A percentile compares a stretch with the other conserved stretches of the same genome.
Evolutionary conservation across 176 grass and related monocot genomes (phyloP).

Genomic region (Zoysia japonica): DNA sequence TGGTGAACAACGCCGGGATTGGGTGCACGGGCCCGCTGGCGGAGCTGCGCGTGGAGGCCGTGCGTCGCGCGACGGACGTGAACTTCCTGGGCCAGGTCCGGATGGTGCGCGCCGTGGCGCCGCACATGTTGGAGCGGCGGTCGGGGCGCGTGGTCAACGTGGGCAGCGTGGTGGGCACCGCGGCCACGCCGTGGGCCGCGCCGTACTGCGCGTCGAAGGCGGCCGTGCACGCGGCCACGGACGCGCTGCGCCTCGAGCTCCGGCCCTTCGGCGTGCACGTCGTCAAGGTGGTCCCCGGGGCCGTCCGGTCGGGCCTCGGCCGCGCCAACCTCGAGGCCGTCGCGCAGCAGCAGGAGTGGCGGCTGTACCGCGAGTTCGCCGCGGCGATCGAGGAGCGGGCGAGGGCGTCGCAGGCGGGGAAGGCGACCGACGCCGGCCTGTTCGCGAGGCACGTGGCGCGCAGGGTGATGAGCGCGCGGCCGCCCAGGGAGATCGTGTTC

Average conservation of each 20-base stretch:
- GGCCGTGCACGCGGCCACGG: constrained; percentile 61
- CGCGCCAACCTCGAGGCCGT: constrained; percentile 16
- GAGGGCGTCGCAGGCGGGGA: constrained; percentile 31
- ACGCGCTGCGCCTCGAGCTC: constrained; percentile 58
- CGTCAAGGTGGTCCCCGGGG: constrained; percentile 56
- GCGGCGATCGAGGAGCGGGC: constrained; percentile 45
- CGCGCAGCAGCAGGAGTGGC: background rate
- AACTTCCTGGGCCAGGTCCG: constrained; percentile 59
- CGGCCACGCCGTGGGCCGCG: constrained; percentile 52
- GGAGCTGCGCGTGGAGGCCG: constrained; percentile 34
- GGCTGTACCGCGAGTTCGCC: constrained; percentile 27
- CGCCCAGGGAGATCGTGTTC: constrained; percentile 42
- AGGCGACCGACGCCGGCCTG: constrained; percentile 1
- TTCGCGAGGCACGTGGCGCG: constrained; percentile 36
- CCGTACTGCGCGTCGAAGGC: constrained; percentile 65
- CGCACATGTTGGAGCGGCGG: constrained; percentile 29
- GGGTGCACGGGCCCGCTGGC: constrained; percentile 63
- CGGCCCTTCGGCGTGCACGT: constrained; percentile 58
- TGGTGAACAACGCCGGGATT: constrained; percentile 67
- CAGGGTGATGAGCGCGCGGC: constrained; percentile 30
- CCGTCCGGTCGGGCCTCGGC: constrained; percentile 39
- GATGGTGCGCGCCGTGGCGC: constrained; percentile 45
- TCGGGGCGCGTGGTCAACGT: constrained; percentile 59
- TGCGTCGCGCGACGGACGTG: constrained; percentile 46
- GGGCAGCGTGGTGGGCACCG: constrained; percentile 50